Base-by-base conservation (phyloP, 176 grass and related monocot genomes). In the Musa beccarii region DNA sequence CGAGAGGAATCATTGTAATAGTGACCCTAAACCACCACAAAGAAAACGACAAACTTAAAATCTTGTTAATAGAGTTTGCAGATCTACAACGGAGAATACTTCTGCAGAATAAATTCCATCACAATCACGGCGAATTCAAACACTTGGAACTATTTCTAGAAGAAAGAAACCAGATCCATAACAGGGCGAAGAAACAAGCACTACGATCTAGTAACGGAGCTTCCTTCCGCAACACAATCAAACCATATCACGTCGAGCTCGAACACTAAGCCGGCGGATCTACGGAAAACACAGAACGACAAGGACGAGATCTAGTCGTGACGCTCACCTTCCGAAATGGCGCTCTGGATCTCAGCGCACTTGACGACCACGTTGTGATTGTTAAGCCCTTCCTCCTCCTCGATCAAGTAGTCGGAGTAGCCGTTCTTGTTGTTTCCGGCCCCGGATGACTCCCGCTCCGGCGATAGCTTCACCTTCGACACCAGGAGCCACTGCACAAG, bases 401-500 rank as follows among this genome's bases (percentile, higher is more conserved):
- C 92, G 77, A 89, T 81, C 26, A 96, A 79, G 70, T 82, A 82
- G 51, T 92, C 89, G 75, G 56, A 51, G 28, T 52, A 78, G 11
- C 85, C 87, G 70, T 87, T 76, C 85, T 96, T 95, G 29, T 25
- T 75, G 1, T 52, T 69, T 3, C 54, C 74, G 2, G 65, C 49
- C 56, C 14, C 49, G 10, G 25, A 15, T 43, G 68, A 56, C 73
- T 61, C 68, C 49, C 49, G 13, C 25, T 85, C 89, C 21, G 89
- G 68, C 29, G 83, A 29, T 12, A 96, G 14, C 83, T 86, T 92
- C 23, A 96, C 89, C 83, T 87, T 80, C 15, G 92, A 96, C 28
- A 96, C 92, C 3, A 96, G 52, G 13, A 77, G 12, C 89, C 89
- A 96, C 81, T 96, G 89, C 80, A 84, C 10, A 75, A 96, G 69